Percentiles rank a stretch among this genome's conserved stretches.
phyloP scores from a whole-genome alignment of 352 stramenopile species.

The Globisporangium alternatum region DNA sequence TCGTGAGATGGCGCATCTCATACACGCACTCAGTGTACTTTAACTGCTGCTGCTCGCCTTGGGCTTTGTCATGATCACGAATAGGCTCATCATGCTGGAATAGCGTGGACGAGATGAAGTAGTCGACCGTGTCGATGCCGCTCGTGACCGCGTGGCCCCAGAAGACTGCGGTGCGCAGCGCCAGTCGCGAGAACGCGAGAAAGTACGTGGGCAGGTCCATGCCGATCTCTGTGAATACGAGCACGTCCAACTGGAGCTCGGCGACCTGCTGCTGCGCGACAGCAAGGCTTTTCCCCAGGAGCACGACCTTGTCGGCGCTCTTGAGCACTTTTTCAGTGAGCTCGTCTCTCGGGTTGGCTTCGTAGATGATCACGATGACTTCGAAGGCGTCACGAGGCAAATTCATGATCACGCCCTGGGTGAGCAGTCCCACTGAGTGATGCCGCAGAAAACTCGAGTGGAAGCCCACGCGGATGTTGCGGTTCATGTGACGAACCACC shows the following conservation, averaged over 20 bases:
- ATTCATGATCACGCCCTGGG: conserved; percentile 35
- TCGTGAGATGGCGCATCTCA: conserved; percentile 53
- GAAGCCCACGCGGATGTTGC: conserved; percentile 40
- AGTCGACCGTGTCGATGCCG: conserved; percentile 52
- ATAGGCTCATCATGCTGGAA: conserved; percentile 24
- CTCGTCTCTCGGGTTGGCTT: conserved; percentile 17
- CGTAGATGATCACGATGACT: conserved; percentile 25
- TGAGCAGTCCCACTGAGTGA: conserved; percentile 58
- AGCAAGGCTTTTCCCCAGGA: conserved; percentile 22
- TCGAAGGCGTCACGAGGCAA: conserved; percentile 27
- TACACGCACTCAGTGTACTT: conserved; percentile 58
- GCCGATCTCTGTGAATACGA: conserved; percentile 65
- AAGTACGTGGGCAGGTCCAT: conserved; percentile 60
- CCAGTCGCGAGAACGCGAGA: conserved; percentile 46
- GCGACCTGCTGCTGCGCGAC: conserved; percentile 29
- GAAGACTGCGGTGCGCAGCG: conserved; percentile 41
- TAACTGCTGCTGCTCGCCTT: conserved; percentile 7
- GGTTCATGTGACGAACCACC: neutral
- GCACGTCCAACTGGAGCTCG: conserved; percentile 42
- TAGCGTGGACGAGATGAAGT: conserved; percentile 53
- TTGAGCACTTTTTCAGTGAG: conserved; percentile 15
- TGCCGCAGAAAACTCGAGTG: conserved; percentile 45
- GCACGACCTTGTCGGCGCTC: conserved; percentile 9
- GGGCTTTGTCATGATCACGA: neutral
- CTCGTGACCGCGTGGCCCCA: conserved; percentile 65